Evolutionary conservation across 441 rosid species (phyloP).

Genomic region (Biscutella auriculata): DNA sequence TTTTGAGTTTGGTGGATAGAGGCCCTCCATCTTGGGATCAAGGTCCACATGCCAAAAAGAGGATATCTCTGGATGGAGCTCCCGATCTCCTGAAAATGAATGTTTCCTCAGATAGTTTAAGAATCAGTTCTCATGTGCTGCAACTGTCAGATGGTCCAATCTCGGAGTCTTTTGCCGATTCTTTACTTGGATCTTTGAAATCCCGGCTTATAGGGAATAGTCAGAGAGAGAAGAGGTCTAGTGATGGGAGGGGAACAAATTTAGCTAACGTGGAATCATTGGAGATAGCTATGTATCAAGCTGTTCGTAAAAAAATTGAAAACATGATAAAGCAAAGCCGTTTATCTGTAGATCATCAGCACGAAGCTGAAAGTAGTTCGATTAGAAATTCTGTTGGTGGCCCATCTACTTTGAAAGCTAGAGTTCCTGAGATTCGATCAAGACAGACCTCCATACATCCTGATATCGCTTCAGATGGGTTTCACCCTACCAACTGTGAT

Average conservation of each 20-base stretch:
- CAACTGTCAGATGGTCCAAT: constrained; percentile 40
- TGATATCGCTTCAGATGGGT: constrained; percentile 39
- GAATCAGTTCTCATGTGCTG: constrained; percentile 28
- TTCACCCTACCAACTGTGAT: constrained; percentile 75
- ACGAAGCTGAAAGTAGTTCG: constrained; percentile 25
- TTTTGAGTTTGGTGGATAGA: constrained; percentile 66
- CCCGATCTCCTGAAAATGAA: constrained; percentile 24
- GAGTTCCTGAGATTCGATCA: constrained; percentile 36
- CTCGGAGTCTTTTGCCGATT: constrained; percentile 34
- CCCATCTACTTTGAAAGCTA: constrained; percentile 42
- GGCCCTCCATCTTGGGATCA: constrained; percentile 68
- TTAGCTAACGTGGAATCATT: constrained; percentile 34
- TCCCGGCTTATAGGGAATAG: constrained; percentile 40
- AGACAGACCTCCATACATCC: constrained; percentile 39
- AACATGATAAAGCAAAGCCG: constrained; percentile 17
- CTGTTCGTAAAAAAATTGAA: constrained; percentile 30
- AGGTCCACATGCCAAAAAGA: constrained; percentile 30
- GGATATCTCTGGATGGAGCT: constrained; percentile 23
- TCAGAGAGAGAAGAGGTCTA: constrained; percentile 30
- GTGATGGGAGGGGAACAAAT: constrained; percentile 31
- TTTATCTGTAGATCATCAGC: constrained; percentile 22
- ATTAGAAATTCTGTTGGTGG: constrained; percentile 22
- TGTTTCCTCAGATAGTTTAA: constrained; percentile 26
- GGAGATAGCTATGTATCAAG: constrained; percentile 54
- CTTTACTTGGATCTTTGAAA: constrained; percentile 45